phyloP scores from a whole-genome alignment of 192 early-diverging fungal species.

The Entomortierella beljakovae region DNA sequence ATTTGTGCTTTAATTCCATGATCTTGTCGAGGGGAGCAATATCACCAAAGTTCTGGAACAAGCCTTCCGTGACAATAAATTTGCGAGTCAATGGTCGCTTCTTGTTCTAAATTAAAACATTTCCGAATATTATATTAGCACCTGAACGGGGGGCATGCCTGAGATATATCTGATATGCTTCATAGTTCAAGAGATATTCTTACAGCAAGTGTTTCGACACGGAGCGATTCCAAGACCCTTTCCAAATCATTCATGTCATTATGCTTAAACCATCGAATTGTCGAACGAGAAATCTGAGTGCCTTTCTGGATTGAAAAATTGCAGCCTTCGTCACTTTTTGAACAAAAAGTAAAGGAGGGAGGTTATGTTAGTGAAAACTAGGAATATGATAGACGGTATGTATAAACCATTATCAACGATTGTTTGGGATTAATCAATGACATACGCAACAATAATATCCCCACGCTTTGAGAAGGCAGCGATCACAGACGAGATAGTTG shows the following conservation, averaged over 20 bases:
- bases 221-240: slow-evolving; percentile 80
- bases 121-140: no score
- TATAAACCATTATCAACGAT: no score
- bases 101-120: slow-evolving; percentile 60
- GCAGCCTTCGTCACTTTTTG: slow-evolving; percentile 83
- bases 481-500: slow-evolving; percentile 92
- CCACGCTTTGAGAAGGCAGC: slow-evolving; percentile 97
- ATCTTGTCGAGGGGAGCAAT: slow-evolving; percentile 86
- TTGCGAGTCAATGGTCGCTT: slow-evolving; percentile 85
- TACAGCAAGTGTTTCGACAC: slow-evolving; percentile 70
- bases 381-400: no score
- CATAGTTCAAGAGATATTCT: background rate
- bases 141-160: no score
- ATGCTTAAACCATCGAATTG: slow-evolving; percentile 91
- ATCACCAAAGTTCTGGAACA: slow-evolving; percentile 91
- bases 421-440: background rate
- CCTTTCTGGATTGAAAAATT: slow-evolving; percentile 91
- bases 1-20: slow-evolving; percentile 90
- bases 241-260: slow-evolving; percentile 98
- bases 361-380: background rate
- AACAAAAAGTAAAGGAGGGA: background rate
- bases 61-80: slow-evolving; percentile 93
- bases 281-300: slow-evolving; percentile 86
- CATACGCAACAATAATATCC: slow-evolving; percentile 88
- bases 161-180: no score